These are phyloP conservation scores for Trametes cingulata DNA, from an alignment of 768 basidiomycete genomes.

Conservation along the genomic window DNA sequence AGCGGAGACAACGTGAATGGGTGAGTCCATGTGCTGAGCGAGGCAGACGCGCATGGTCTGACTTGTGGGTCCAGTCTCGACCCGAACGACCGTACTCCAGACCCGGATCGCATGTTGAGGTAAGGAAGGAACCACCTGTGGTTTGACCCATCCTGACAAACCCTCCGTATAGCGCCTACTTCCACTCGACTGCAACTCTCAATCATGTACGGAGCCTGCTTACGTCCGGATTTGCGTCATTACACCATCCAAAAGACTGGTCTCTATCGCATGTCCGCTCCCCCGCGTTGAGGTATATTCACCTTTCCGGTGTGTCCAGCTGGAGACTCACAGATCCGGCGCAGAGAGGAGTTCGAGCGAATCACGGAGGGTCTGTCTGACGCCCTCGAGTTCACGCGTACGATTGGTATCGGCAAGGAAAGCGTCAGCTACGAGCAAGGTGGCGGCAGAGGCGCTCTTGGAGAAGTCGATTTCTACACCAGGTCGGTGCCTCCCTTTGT, in stretches of 20 bases:
- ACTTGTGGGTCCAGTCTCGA: constrained; percentile 47
- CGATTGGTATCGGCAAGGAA: constrained; percentile 71
- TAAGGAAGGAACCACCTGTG: constrained; percentile 26
- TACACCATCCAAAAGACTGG: constrained; percentile 90
- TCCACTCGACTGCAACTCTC: constrained; percentile 90
- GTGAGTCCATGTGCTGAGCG: constrained; percentile 36
- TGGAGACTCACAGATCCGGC: background rate
- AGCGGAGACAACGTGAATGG: constrained; percentile 98
- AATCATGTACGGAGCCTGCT: constrained; percentile 91
- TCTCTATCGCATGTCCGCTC: constrained; percentile 91
- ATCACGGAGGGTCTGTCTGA: constrained; percentile 86
- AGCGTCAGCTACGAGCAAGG: constrained; percentile 64
- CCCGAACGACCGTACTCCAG: constrained; percentile 78
- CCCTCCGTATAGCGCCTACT: constrained; percentile 71
- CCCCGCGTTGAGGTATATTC: constrained; percentile 62
- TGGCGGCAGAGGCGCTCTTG: constrained; percentile 68
- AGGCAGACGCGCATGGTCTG: no score
- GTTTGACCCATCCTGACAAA: background rate
- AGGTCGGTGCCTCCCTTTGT: constrained; percentile 49
- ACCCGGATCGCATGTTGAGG: constrained; percentile 89
- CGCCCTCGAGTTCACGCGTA: constrained; percentile 90
- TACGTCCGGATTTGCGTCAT: constrained; percentile 90
- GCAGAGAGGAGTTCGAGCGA: constrained; percentile 77
- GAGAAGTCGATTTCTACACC: constrained; percentile 93
- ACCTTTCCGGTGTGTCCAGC: background rate